phyloP scores from a whole-genome alignment of 495 filamentous ascomycete species.

The Trypethelium eluteriae region DNA sequence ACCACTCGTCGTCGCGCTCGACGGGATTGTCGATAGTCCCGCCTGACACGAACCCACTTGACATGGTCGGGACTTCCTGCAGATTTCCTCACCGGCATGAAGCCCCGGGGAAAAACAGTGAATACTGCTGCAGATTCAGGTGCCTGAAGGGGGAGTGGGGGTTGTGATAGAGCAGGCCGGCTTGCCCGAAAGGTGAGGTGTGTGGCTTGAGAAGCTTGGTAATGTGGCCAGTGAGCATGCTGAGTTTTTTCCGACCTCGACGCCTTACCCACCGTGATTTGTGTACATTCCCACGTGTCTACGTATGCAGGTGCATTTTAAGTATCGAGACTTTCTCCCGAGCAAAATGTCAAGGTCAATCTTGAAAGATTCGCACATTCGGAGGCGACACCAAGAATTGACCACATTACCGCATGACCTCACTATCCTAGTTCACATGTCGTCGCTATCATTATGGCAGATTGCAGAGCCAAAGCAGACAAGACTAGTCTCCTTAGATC shows the following conservation, averaged over 20 bases:
- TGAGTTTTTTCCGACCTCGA: too few relatives aligned
- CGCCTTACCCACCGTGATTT: too few relatives aligned
- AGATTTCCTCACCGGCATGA: neutral
- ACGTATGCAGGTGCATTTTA: too few relatives aligned
- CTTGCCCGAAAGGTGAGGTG: neutral
- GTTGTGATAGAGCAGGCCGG: neutral
- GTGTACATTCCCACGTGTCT: too few relatives aligned
- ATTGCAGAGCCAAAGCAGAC: neutral
- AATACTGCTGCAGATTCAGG: neutral
- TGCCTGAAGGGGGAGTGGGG: neutral
- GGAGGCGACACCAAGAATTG: neutral
- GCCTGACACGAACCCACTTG: constrained; percentile 74
- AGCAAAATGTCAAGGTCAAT: too few relatives aligned
- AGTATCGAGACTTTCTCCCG: too few relatives aligned
- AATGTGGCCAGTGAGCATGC: too few relatives aligned
- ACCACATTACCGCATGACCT: neutral
- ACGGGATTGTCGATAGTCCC: constrained; percentile 57
- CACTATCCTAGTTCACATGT: neutral
- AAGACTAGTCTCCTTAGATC: neutral
- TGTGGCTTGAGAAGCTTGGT: too few relatives aligned
- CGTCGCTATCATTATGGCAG: neutral
- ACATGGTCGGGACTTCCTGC: constrained; percentile 30
- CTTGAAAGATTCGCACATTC: neutral
- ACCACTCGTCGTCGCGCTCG: constrained; percentile 65
- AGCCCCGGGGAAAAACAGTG: too few relatives aligned